phyloP scores from a whole-genome alignment of 2,329 filamentous ascomycete genomes.

The Cryoendolithus antarcticus region DNA sequence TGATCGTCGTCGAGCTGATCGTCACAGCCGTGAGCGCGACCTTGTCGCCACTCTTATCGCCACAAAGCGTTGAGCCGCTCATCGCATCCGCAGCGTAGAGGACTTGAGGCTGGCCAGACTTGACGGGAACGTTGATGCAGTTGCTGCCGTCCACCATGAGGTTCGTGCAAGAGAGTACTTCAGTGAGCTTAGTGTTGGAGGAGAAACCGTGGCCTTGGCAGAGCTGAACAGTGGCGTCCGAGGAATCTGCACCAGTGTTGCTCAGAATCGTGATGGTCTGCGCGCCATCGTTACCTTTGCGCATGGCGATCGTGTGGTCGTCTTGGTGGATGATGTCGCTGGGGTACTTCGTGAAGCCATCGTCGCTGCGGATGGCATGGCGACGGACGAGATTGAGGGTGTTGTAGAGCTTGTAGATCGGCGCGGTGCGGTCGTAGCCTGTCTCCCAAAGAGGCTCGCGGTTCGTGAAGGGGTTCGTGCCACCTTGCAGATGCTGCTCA shows the following conservation, averaged over 20 bases:
- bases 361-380: constrained; percentile 28
- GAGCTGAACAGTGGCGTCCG: constrained; percentile 2
- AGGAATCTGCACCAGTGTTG: constrained; percentile 16
- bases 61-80: constrained; percentile 3
- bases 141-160: constrained; percentile 1
- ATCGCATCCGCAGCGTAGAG: constrained; percentile 2
- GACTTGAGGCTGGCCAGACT: constrained; percentile 3
- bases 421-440: constrained; percentile 4
- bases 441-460: constrained; percentile 8
- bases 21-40: constrained; percentile 2
- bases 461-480: constrained; percentile 6
- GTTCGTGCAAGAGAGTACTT: constrained; percentile 3
- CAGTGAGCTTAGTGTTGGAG: constrained; percentile 1
- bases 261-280: constrained; percentile 25
- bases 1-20: constrained; percentile 4
- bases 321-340: constrained; percentile 29
- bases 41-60: neutral
- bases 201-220: constrained; percentile 5
- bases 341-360: constrained; percentile 28
- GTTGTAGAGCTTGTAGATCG: constrained; percentile 6
- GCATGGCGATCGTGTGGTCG: constrained; percentile 31
- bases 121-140: constrained; percentile 2
- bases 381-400: constrained; percentile 12
- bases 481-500: constrained; percentile 10
- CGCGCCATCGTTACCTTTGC: constrained; percentile 28